These are phyloP conservation scores for Salix brachista DNA, from an alignment of 345 rosid species.

Conservation along the genomic window DNA sequence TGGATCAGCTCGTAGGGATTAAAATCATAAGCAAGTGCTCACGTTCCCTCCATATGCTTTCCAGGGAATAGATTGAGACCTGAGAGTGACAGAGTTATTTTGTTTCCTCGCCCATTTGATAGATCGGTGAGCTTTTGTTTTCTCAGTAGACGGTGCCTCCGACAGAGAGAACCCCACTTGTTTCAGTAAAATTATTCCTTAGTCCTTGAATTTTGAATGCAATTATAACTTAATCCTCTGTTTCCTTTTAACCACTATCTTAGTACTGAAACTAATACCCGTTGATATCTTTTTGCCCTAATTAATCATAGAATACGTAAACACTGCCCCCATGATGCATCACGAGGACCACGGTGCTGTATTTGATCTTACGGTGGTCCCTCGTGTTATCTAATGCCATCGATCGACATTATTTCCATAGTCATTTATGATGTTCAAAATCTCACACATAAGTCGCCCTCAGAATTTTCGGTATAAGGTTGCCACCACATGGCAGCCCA, in stretches of 20 bases:
- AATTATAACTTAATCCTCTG: no score
- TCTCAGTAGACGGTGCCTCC: no score
- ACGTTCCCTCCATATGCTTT: constrained; percentile 21
- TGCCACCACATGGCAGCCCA: constrained; percentile 3
- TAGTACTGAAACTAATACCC: no score
- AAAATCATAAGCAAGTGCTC: constrained; percentile 19
- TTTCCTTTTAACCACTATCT: no score
- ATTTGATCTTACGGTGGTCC: constrained; percentile 1
- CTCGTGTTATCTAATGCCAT: background rate
- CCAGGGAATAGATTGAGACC: constrained; percentile 30
- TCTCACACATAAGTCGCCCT: background rate
- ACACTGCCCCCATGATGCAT: no score
- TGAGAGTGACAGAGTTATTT: constrained; percentile 3
- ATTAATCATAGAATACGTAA: no score
- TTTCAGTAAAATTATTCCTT: no score
- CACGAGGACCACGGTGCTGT: constrained; percentile 6
- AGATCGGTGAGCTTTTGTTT: no score
- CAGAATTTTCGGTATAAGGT: background rate
- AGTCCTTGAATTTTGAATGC: no score
- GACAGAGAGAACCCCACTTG: no score
- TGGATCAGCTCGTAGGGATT: constrained; percentile 16
- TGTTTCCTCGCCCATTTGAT: background rate
- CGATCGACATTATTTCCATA: no score
- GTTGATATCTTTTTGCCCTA: no score
- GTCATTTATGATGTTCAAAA: constrained; percentile 6